Percentiles rank a stretch among this genome's conserved stretches.
phyloP scores from a whole-genome alignment of 768 basidiomycete species.

The Termitomyces sp. region DNA sequence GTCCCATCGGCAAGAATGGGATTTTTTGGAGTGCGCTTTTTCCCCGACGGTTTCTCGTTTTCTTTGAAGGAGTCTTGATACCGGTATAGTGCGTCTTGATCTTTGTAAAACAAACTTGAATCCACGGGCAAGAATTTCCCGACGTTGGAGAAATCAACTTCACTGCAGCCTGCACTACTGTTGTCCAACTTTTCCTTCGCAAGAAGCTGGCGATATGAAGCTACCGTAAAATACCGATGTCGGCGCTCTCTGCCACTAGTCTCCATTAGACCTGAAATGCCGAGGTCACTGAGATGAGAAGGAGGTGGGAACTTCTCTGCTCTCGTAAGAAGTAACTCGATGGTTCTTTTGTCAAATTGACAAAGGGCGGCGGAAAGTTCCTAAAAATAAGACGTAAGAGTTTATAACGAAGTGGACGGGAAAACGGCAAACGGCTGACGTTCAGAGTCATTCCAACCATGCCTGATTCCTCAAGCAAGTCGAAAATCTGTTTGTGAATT shows the following conservation, averaged over 20 bases:
- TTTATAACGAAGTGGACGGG: not conserved
- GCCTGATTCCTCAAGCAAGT: conserved; percentile 65
- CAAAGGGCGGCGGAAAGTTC: conserved; percentile 58
- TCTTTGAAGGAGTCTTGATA: conserved; percentile 49
- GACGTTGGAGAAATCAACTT: conserved; percentile 41
- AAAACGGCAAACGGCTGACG: conserved; percentile 32
- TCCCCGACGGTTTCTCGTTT: conserved; percentile 22
- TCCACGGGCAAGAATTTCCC: conserved; percentile 49
- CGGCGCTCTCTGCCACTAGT: conserved; percentile 82
- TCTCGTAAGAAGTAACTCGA: conserved; percentile 74
- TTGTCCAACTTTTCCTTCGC: conserved; percentile 60
- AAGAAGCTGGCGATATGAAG: conserved; percentile 61
- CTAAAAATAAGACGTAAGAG: conserved; percentile 28
- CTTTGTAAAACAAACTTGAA: conserved; percentile 50
- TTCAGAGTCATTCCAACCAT: conserved; percentile 66
- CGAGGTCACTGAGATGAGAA: conserved; percentile 64
- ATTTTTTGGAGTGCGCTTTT: conserved; percentile 33
- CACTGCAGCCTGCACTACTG: conserved; percentile 31
- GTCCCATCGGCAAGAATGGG: conserved; percentile 44
- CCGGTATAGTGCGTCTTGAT: conserved; percentile 30
- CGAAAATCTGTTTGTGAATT: conserved; percentile 76
- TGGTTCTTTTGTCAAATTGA: conserved; percentile 73
- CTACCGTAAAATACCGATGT: conserved; percentile 75
- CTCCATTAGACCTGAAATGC: conserved; percentile 71
- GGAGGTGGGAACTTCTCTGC: conserved; percentile 63